Percentiles rank a stretch among this genome's conserved stretches.
Conservation (phyloP, 352 stramenopile species). For the Globisporangium recalcitrans region DNA sequence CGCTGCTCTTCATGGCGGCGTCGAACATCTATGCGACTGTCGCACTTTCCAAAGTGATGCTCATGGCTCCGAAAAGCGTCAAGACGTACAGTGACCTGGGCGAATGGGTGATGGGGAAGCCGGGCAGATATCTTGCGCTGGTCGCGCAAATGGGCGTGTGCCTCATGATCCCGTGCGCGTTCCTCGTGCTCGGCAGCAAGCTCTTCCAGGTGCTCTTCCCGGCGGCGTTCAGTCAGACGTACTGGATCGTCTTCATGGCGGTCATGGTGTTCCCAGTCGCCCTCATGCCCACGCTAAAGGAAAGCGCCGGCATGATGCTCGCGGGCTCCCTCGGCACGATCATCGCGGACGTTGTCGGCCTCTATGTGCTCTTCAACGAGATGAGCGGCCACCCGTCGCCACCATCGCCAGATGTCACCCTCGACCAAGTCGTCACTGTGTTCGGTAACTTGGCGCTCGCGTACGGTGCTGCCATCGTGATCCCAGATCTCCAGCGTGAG, state of each 20-base stretch:
- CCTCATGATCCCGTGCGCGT: conserved; percentile 41
- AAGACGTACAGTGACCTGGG: conserved; percentile 49
- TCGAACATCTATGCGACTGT: conserved; percentile 47
- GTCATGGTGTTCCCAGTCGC: conserved; percentile 27
- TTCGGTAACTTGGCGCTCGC: conserved; percentile 57
- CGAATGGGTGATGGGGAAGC: conserved; percentile 37
- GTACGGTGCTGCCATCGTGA: conserved; percentile 43
- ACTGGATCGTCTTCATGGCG: conserved; percentile 48
- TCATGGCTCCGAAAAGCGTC: conserved; percentile 36
- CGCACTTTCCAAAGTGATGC: conserved; percentile 39
- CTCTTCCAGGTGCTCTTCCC: conserved; percentile 48
- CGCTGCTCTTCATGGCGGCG: conserved; percentile 46
- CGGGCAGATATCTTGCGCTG: conserved; percentile 33
- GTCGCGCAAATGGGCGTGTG: conserved; percentile 40
- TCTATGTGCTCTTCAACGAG: conserved; percentile 27
- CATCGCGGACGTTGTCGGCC: conserved; percentile 33
- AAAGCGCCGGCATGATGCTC: conserved; percentile 29
- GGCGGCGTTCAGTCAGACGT: conserved; percentile 34
- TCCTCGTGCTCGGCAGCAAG: conserved; percentile 46
- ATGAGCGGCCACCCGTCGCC: conserved; percentile 31
- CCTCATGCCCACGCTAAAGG: conserved; percentile 43
- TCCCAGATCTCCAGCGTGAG: conserved; percentile 41
- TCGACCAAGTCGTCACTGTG: conserved; percentile 35
- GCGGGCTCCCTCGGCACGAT: conserved; percentile 40
- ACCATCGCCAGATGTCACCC: conserved; percentile 28